Evolutionary conservation across 139 green algal species (phyloP), one percentile per base, ranked within the genome.

Genomic region (Desmodesmus armatus): DNA sequence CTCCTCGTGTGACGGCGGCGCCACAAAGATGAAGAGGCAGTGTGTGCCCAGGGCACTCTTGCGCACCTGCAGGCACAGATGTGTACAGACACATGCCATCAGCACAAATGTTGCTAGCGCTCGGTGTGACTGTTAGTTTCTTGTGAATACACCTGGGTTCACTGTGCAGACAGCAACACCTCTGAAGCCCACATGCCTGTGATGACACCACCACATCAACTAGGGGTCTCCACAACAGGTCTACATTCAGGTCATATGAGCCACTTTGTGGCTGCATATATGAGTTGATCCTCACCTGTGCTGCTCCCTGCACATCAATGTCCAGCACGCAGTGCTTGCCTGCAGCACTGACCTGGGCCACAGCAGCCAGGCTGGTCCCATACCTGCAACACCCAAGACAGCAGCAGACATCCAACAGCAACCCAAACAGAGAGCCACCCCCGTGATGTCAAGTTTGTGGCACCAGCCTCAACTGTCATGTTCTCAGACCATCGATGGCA

Each of bases 21-120:
- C 89, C 11, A 98, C 79, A 80, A 98, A 98, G 19, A 98, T 87
- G 81, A 96, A 96, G 44, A 95, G 87, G 23, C 93, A 92, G 37
- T 73, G 85, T 15, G 91, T 43, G 35, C 81, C 80, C 58, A 87
- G 41, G 43, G 58, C 55, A 53, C 87, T 85, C 55, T 29, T 33
- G 27, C 87, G 88, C n/a, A 95, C 90, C 84, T 89, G 88, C 31
- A 27, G 33, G n/a, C 25, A 13, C 7, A 44, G 29, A 0, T 35
- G 73, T 62, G 21, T 27, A 23, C 2, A 53, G 15, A 33, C 69
- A 53, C 19, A 55, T 62, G 51, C 21, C 21, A 27, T 17, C 51
- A 19, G 51, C 21, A 62, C 51, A 62, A 27, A 27, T 62, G 51
- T 19, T 62, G 51, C 51, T 62, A 19, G 19, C 21, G 51, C 51